Evolutionary conservation across 2,329 filamentous ascomycete species (phyloP).

Genomic region (Ophiosphaerella korrae): DNA sequence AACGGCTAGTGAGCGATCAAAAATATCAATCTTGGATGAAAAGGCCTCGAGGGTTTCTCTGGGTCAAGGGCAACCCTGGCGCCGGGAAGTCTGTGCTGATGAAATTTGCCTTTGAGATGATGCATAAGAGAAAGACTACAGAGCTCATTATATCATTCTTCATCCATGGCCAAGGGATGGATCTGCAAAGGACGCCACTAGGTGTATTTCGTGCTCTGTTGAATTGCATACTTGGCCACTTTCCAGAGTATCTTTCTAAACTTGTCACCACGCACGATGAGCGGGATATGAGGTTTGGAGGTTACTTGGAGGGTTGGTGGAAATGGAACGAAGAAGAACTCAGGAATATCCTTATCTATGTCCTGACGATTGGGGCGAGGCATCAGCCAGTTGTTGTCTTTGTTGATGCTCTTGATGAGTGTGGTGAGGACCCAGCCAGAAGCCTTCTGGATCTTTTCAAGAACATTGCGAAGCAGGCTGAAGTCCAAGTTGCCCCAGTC

Average conservation of each 20-base stretch:
- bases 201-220: constrained; percentile 25
- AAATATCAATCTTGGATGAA: constrained; percentile 45
- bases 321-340: constrained; percentile 18
- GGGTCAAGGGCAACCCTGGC: constrained; percentile 49
- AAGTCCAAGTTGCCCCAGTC: constrained; percentile 14
- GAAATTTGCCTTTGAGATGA: constrained; percentile 36
- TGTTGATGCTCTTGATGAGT: constrained; percentile 19
- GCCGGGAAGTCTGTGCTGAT: constrained; percentile 50
- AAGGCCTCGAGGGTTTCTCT: constrained; percentile 49
- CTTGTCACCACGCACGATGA: constrained; percentile 10
- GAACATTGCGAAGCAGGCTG: constrained; percentile 13
- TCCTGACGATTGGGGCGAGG: constrained; percentile 6
- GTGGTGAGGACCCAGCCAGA: constrained; percentile 12
- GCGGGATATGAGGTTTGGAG: constrained; percentile 12
- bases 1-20: constrained; percentile 45
- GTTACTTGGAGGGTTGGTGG: constrained; percentile 10
- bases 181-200: constrained; percentile 16
- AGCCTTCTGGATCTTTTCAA: constrained; percentile 12
- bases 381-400: constrained; percentile 11
- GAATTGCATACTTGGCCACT: constrained; percentile 8
- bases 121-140: not conserved
- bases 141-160: constrained; percentile 18
- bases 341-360: constrained; percentile 8
- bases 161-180: constrained; percentile 21
- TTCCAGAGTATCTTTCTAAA: constrained; percentile 11